Evolutionary conservation across 306 rosid species (phyloP), one percentile per base, ranked within the genome.

Genomic region (Corylus heterophylla): DNA sequence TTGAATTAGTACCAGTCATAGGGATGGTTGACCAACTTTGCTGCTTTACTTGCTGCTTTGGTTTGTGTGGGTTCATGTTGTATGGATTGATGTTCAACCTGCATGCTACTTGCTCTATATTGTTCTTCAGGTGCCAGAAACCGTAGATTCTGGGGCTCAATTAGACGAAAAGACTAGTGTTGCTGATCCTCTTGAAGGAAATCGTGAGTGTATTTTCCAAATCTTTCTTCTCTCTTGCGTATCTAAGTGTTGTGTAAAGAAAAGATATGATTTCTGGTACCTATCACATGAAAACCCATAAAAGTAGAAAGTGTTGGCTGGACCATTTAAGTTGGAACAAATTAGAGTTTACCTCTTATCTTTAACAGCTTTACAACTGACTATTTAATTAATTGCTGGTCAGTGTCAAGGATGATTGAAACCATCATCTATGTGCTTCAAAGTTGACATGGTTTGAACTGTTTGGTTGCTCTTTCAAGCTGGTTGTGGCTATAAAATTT

Each of bases 151-250:
- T 54, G 87, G 73, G 70, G 82, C 80, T 84, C 85, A 42, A 59
- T 73, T 85, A 69, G 88, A 83, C 20, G 92, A 86, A 75, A 82
- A 84, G 61, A 77, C 84, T 78, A 76, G 70, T 56, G 79, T 55
- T 45, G 83, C 63, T 66, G 86, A 81, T 87, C 80, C 85, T 29
- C 86, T 83, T 61, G 89, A 93, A 79, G 86, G 83, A 79, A 87
- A 88, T 85, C 89, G 96, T 92, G 89, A 87, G 97, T 89, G 75
- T 56, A 78, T 72, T 35, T n/a, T 74, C 80, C 45, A 42, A 42
- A 35, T 61, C 74, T 68, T 73, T 79, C 17, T 13, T 5, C 6
- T 27, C 18, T 17, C 31, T 59, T 59, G 3, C 12, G 25, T 18
- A 10, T 42, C 25, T 8, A 17, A 17, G 50, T 67, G 3, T 22